phyloP scores from a whole-genome alignment of 2,329 filamentous ascomycete species.

The Aspergillus costaricaensis region DNA sequence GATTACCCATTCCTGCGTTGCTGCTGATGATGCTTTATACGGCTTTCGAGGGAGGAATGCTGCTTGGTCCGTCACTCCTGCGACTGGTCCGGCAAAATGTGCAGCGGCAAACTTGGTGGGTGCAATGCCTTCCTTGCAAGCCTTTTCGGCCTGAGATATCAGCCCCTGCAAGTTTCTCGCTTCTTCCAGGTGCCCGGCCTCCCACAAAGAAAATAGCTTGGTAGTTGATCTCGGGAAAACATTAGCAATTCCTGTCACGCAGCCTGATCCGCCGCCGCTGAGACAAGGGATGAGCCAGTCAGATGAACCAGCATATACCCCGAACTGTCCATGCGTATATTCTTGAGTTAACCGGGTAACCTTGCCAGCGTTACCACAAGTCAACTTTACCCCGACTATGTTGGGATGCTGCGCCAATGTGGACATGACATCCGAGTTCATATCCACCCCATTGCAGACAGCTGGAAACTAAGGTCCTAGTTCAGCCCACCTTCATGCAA shows the following conservation, averaged over 20 bases:
- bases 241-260: conserved; percentile 51
- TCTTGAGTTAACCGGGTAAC: conserved; percentile 56
- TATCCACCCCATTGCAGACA: conserved; percentile 44
- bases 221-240: conserved; percentile 50
- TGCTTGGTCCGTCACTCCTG: conserved; percentile 40
- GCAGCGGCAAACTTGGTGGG: conserved; percentile 52
- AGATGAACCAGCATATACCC: conserved; percentile 48
- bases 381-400: conserved; percentile 71
- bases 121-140: conserved; percentile 53
- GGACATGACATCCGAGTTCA: conserved; percentile 62
- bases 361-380: conserved; percentile 74
- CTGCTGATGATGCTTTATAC: conserved; percentile 43
- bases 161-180: conserved; percentile 45
- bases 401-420: conserved; percentile 61
- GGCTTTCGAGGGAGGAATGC: conserved; percentile 49
- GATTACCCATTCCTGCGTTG: conserved; percentile 47
- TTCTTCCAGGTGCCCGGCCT: conserved; percentile 40
- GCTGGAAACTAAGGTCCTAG: conserved; percentile 31
- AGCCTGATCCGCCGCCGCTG: conserved; percentile 44
- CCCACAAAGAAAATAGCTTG: conserved; percentile 46
- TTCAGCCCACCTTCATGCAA: neutral
- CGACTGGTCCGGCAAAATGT: conserved; percentile 43
- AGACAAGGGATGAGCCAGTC: conserved; percentile 49
- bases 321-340: conserved; percentile 44
- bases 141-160: conserved; percentile 53